Base-by-base conservation (phyloP, 352 stramenopile genomes). In the Phytophthora sp. region DNA sequence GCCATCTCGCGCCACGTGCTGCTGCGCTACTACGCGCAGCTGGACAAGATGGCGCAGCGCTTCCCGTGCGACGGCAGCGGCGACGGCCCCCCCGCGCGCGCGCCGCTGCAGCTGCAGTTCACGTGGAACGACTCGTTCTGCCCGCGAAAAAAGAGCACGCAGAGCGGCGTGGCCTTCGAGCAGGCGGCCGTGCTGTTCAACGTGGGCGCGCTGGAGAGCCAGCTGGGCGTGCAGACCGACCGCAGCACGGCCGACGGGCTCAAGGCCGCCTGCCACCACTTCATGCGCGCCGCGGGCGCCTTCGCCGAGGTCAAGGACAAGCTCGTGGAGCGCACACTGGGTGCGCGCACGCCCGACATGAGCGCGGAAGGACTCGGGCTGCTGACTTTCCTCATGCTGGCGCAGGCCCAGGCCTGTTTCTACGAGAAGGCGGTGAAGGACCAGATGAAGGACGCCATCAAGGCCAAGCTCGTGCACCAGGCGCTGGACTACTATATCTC, bases 381-480 rank as follows among this genome's bases (percentile, higher is more conserved):
- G 52, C 72, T 92, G 12, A 75, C 64, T 27, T 66, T 77, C 39
- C 72, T 96, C 45, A 93, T 96, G 85, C 72, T 96, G 15, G 87
- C 85, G 13, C 87, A 96, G 63, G 85, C 85, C 20, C 87, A 96
- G 56, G 88, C 88, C n/a, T 97, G 89, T 50, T 96, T 96, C 52
- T 97, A 96, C 62, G 88, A 97, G 61, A 97, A 97, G 62, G 82
- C 89, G 17, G 90, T 97, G 26, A 94, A 93, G 46, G 90, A 97
- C 66, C 72, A 85, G 49, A 89, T 92, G 77, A 92, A 92, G 39
- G 76, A 92, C 55, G 76, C 61, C 10, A 83, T 96, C 54, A 92
- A 94, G 72, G 76, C 87, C 18, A 96, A 94, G 54, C 69, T 96
- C 17, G 87, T 89, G 54, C 76, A 87, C 48, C 84, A 96, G 60